Evolutionary conservation across 345 rosid genomes (phyloP).

Genomic region (Syzygium aromaticum): DNA sequence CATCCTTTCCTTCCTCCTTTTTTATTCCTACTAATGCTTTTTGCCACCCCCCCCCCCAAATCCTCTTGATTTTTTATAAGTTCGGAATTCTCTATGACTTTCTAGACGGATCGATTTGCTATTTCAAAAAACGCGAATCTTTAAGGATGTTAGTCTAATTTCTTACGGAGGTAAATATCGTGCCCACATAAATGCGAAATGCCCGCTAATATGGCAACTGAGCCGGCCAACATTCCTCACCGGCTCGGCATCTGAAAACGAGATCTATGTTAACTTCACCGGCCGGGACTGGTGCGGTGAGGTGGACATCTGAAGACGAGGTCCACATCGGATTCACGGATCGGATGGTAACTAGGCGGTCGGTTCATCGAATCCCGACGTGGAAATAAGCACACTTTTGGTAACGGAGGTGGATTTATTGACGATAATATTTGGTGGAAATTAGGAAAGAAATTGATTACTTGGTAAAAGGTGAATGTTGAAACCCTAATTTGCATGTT

Average conservation of each 20-base stretch:
- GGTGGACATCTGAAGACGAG: rapidly evolving
- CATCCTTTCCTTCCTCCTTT: not conserved
- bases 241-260: rapidly evolving
- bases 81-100: not conserved
- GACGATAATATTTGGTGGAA: rapidly evolving
- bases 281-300: rapidly evolving
- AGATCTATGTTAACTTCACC: rapidly evolving
- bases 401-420: rapidly evolving
- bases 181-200: not conserved
- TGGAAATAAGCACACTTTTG: not conserved
- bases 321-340: not conserved
- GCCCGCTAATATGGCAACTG: not conserved
- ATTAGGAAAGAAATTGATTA: not conserved
- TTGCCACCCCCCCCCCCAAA: not conserved
- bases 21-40: not conserved
- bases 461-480: not conserved
- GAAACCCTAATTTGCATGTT: not conserved
- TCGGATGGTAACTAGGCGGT: not conserved
- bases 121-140: not conserved
- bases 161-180: not conserved
- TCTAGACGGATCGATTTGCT: not conserved
- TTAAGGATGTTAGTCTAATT: not conserved
- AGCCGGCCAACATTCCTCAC: rapidly evolving
- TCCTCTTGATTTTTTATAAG: not conserved
- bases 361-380: not conserved